A percentile compares a stretch with the other conserved stretches of the same genome.
Conservation (phyloP, 495 filamentous ascomycete genomes). For the Saxophila tyrrhenica region DNA sequence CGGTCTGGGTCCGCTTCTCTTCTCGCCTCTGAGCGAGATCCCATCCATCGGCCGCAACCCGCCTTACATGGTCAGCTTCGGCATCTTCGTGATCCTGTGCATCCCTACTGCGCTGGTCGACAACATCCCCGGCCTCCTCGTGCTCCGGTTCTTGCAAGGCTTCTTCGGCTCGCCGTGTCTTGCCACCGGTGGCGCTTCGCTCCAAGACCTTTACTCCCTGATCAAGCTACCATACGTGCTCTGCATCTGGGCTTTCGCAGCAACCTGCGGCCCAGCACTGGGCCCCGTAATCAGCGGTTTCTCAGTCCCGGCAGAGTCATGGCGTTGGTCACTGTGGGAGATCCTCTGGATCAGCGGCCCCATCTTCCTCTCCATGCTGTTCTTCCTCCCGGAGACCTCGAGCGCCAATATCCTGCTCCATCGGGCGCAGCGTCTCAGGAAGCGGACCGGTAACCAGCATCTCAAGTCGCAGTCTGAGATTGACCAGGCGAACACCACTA, state of each 20-base stretch:
- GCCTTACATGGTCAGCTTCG: slow-evolving; percentile 35
- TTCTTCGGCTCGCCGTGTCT: slow-evolving; percentile 44
- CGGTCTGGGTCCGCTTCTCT: slow-evolving; percentile 37
- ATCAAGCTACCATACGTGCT: slow-evolving; percentile 44
- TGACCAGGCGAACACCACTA: slow-evolving; percentile 34
- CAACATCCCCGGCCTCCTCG: slow-evolving; percentile 39
- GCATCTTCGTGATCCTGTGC: slow-evolving; percentile 39
- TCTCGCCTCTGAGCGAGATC: slow-evolving; percentile 37
- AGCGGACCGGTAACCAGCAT: slow-evolving; percentile 23
- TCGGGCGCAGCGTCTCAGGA: slow-evolving; percentile 43
- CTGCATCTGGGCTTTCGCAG: slow-evolving; percentile 40
- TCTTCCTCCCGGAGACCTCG: slow-evolving; percentile 46
- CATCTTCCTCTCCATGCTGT: slow-evolving; percentile 38
- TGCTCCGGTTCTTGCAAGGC: slow-evolving; percentile 43
- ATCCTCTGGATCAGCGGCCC: slow-evolving; percentile 39
- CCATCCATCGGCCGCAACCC: slow-evolving; percentile 36
- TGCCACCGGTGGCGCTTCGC: slow-evolving; percentile 44
- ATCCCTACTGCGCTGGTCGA: slow-evolving; percentile 38
- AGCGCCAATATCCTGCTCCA: slow-evolving; percentile 43
- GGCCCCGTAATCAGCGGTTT: slow-evolving; percentile 56
- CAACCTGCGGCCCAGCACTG: slow-evolving; percentile 40
- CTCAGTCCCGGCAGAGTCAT: slow-evolving; percentile 42
- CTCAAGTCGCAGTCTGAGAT: slow-evolving; percentile 31
- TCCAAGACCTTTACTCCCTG: slow-evolving; percentile 45
- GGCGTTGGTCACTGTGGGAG: slow-evolving; percentile 34